These are phyloP conservation scores for Uromyces viciae-fabae DNA, from an alignment of 1,284 basidiomycete species.

Conservation along the genomic window DNA sequence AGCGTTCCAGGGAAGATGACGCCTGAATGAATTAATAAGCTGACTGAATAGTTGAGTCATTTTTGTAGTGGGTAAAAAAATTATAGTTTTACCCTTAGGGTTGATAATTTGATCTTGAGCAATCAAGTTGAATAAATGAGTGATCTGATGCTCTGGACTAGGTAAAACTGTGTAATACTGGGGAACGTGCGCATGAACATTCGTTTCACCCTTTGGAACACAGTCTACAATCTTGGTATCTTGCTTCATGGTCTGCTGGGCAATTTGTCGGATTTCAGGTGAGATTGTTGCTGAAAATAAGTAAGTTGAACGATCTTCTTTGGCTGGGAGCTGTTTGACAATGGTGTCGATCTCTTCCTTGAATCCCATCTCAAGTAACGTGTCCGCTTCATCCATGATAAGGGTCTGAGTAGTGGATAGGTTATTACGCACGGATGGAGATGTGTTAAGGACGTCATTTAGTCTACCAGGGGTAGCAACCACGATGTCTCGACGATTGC, in stretches of 20 bases:
- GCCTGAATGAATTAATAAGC: slow-evolving; percentile 59
- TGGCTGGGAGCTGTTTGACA: slow-evolving; percentile 65
- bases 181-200: slow-evolving; percentile 72
- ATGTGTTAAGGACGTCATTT: slow-evolving; percentile 69
- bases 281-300: slow-evolving; percentile 83
- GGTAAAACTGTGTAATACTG: slow-evolving; percentile 78
- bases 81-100: slow-evolving; percentile 65
- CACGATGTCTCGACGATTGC: slow-evolving; percentile 72
- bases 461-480: slow-evolving; percentile 90
- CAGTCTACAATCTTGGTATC: slow-evolving; percentile 66
- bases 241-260: slow-evolving; percentile 62
- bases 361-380: slow-evolving; percentile 94
- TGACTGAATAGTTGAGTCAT: slow-evolving; percentile 72
- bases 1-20: slow-evolving; percentile 50
- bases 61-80: slow-evolving; percentile 88
- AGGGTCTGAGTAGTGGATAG: slow-evolving; percentile 62
- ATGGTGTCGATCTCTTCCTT: slow-evolving; percentile 80
- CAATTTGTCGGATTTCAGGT: slow-evolving; percentile 58
- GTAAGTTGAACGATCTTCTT: slow-evolving; percentile 76
- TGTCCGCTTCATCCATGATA: slow-evolving; percentile 92
- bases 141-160: slow-evolving; percentile 67
- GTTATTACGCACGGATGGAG: slow-evolving; percentile 62
- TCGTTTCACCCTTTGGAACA: slow-evolving; percentile 61
- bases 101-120: slow-evolving; percentile 83
- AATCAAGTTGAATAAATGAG: slow-evolving; percentile 74